These are phyloP conservation scores for Fusarium keratoplasticum DNA, from an alignment of 2,329 filamentous ascomycete species.

Conservation along the genomic window DNA sequence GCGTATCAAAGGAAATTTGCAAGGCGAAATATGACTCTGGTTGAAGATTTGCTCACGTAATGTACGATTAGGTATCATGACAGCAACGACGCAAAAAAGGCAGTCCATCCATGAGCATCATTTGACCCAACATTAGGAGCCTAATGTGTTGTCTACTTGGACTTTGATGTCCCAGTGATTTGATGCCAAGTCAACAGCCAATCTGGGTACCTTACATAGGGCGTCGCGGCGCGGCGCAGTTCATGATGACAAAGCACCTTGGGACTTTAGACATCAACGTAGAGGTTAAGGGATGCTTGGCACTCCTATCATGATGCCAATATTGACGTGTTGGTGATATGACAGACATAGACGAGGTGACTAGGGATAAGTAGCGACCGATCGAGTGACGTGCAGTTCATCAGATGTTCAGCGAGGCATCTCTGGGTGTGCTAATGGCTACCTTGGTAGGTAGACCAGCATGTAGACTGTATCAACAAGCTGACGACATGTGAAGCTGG, in stretches of 20 bases:
- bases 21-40: not conserved
- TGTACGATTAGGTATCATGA: not conserved
- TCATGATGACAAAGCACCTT: slow-evolving; percentile 17
- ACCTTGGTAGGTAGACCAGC: not conserved
- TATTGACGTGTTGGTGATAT: not conserved
- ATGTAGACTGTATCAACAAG: not conserved
- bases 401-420: not conserved
- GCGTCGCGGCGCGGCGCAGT: not conserved
- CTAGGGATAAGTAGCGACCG: not conserved
- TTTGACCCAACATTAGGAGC: not conserved
- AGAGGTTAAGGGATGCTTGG: not conserved
- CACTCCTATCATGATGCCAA: not conserved
- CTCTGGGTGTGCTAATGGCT: not conserved
- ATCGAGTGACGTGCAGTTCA: not conserved
- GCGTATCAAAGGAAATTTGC: not conserved
- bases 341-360: not conserved
- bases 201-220: not conserved
- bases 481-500: not conserved
- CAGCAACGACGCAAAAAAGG: not conserved
- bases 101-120: not conserved
- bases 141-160: not conserved
- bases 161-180: not conserved
- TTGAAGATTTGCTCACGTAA: not conserved
- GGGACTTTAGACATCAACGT: not conserved
- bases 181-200: slow-evolving; percentile 10